Evolutionary conservation across 2,329 filamentous ascomycete species (phyloP).

Genomic region (Calonectria multiphialidica): DNA sequence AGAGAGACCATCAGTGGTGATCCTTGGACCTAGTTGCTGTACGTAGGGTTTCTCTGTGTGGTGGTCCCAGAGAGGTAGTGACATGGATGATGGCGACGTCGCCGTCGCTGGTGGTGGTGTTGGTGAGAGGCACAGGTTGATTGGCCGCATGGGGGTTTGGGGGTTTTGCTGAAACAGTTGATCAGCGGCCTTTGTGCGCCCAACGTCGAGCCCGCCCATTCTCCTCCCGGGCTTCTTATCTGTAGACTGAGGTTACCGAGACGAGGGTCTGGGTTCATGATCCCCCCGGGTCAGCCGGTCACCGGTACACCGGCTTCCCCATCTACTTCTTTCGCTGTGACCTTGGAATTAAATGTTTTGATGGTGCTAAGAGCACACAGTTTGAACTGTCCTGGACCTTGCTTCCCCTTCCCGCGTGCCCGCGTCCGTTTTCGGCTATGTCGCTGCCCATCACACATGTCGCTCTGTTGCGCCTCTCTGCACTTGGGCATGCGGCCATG

Average conservation of each 20-base stretch:
- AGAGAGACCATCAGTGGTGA: background rate
- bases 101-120: background rate
- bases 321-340: background rate
- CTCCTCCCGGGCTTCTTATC: slow-evolving; percentile 1
- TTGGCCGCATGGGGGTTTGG: background rate
- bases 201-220: background rate
- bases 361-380: background rate
- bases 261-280: slow-evolving; percentile 8
- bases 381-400: slow-evolving; percentile 15
- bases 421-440: slow-evolving; percentile 14
- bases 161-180: slow-evolving; percentile 7
- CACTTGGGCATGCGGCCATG: background rate
- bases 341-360: background rate
- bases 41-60: background rate
- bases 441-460: background rate
- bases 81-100: slow-evolving; percentile 7
- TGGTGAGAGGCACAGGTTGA: background rate
- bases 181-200: slow-evolving; percentile 5
- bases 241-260: slow-evolving; percentile 6
- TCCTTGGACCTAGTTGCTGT: background rate
- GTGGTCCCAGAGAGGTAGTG: background rate
- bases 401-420: slow-evolving; percentile 7
- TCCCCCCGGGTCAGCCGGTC: slow-evolving; percentile 7
- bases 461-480: background rate
- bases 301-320: slow-evolving; percentile 12